phyloP scores from a whole-genome alignment of 2,329 filamentous ascomycete genomes.

The Conoideocrella luteorostrata region DNA sequence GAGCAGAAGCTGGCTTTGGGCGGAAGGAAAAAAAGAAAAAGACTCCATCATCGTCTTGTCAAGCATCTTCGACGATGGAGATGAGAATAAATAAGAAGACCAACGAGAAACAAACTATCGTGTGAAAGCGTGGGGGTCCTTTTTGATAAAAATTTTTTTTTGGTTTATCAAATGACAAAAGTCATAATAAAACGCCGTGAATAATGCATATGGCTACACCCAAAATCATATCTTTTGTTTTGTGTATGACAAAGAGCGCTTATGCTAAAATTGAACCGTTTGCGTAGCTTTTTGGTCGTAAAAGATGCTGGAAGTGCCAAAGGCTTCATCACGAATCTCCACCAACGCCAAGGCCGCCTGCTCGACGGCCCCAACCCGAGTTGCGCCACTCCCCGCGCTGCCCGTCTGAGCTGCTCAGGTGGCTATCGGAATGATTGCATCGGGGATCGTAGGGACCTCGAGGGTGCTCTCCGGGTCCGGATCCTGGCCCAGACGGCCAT shows the following conservation, averaged over 20 bases:
- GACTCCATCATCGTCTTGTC: not conserved
- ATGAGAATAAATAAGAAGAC: not conserved
- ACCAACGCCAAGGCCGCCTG: conserved; percentile 43
- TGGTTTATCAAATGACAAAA: conserved; percentile 12
- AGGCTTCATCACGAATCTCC: conserved; percentile 29
- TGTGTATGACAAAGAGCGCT: conserved; percentile 15
- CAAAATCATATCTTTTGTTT: conserved; percentile 18
- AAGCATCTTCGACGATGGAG: no score
- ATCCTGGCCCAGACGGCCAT: conserved; percentile 37
- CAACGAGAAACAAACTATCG: not conserved
- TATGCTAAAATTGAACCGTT: not conserved
- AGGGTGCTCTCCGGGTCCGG: conserved; percentile 37
- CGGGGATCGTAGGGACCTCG: conserved; percentile 37
- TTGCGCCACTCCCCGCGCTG: conserved; percentile 52
- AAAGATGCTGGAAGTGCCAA: not conserved
- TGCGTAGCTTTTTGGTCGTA: not conserved
- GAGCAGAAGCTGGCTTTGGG: no score
- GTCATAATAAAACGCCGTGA: conserved; percentile 27
- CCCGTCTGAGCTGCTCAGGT: conserved; percentile 31
- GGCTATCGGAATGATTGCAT: conserved; percentile 38
- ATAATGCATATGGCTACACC: conserved; percentile 32
- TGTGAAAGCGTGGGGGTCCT: conserved; percentile 11
- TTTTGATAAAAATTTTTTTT: no score
- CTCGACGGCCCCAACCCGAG: conserved; percentile 47
- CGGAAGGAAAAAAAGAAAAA: not conserved